Base-by-base conservation (phyloP, 1,139 yeast genomes). In the Kodamaea plutei region DNA sequence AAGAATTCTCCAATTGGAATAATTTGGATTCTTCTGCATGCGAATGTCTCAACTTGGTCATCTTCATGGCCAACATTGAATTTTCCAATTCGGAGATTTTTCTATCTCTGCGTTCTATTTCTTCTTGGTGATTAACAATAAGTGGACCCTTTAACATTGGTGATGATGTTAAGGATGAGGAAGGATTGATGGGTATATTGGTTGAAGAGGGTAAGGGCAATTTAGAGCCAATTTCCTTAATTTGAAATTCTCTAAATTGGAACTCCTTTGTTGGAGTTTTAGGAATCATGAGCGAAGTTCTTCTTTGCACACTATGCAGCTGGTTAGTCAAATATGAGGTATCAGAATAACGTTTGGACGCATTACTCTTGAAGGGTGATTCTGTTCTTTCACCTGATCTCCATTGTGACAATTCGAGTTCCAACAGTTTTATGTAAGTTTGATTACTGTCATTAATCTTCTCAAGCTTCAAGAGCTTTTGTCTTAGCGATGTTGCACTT, bases 401-500 rank as follows among this genome's bases (percentile, higher is more conserved):
- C 48, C 47, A 44, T 21, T 38, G 40, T 6, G 49, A 45, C 9
- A 76, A 47, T 43, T 80, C 84, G 8, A 44, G 45, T 44, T 78
- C 81, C 29, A 84, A 57, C 33, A 66, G 65, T 23, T 59, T 56
- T 15, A 73, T 69, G 35, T 73, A 65, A 3, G 52, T 44, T 25
- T 57, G 54, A 31, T 72, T 63, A 26, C 68, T 62, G 23, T 66
- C 68, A 39, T 76, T 73, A 15, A 64, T 57, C 23, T 58, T 55
- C 40, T 73, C 76, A 34, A 79, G 61, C 37, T 68, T 66, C 11
- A 61, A 59, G 12, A 81, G 55, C 36, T 69, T 65, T 28, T 62
- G 62, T 36, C 78, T 61, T 32, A 81, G 59, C 39, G 77, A 80
- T 13, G 63, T 53, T 2, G 77, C 60, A 41, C 87, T 77, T 26